Evolutionary conservation across 768 basidiomycete genomes (phyloP).

Genomic region (Pleurotus eryngii): DNA sequence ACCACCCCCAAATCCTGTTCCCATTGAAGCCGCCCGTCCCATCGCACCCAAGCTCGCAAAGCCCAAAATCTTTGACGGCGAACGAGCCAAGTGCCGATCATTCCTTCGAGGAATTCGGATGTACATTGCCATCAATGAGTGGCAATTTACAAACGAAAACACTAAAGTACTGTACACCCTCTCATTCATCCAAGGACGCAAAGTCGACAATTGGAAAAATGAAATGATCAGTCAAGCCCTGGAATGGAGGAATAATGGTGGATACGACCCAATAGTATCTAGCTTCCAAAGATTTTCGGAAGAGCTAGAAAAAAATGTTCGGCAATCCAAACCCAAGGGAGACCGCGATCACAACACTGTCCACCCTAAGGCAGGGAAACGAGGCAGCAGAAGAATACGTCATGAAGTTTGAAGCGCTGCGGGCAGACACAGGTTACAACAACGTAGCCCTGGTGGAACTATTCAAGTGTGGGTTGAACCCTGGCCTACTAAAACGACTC

Average conservation of each 20-base stretch:
- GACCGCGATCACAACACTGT: neutral
- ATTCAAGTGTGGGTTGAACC: neutral
- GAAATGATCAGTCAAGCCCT: neutral
- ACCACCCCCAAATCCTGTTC: no score
- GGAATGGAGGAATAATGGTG: neutral
- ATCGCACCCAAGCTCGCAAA: neutral
- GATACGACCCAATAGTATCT: neutral
- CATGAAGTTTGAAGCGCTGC: neutral
- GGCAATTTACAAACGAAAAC: neutral
- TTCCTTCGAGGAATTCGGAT: no score
- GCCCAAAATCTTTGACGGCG: neutral
- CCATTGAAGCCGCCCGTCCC: no score
- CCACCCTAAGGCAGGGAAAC: neutral
- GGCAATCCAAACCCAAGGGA: neutral
- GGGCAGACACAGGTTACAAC: neutral
- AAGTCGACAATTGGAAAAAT: neutral
- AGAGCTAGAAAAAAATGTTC: neutral
- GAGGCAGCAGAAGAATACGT: neutral
- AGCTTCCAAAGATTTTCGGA: neutral
- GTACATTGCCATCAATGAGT: neutral
- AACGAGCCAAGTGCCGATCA: neutral
- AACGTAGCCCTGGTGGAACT: neutral
- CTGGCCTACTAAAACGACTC: neutral
- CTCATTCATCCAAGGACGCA: neutral
- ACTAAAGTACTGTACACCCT: neutral